A percentile compares a stretch with the other conserved stretches of the same genome.
Evolutionary conservation across 2,329 filamentous ascomycete species (phyloP).

Genomic region (Pyrenochaeta sp.): DNA sequence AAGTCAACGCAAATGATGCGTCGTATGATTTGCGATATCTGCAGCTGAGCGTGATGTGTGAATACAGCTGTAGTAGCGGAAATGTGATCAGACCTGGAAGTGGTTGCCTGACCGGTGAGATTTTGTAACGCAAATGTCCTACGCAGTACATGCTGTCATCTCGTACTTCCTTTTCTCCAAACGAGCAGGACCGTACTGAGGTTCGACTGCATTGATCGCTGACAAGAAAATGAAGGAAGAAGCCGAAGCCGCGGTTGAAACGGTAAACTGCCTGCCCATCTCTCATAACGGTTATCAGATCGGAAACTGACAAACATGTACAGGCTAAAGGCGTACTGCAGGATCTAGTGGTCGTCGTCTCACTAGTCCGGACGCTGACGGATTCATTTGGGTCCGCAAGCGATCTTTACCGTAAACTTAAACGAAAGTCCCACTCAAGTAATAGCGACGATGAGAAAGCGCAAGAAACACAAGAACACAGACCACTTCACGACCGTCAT

Average conservation of each 20-base stretch:
- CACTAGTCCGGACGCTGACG: constrained; percentile 39
- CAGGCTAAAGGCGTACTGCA: constrained; percentile 38
- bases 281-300: neutral
- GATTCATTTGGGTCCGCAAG: constrained; percentile 42
- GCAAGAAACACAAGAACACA: constrained; percentile 1
- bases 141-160: constrained; percentile 2
- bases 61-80: neutral
- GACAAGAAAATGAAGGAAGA: constrained; percentile 23
- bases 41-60: constrained; percentile 13
- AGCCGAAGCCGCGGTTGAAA: constrained; percentile 23
- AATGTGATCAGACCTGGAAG: constrained; percentile 9
- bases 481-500: constrained; percentile 11
- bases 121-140: neutral
- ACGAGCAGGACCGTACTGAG: neutral
- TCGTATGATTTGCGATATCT: neutral
- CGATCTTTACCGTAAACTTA: constrained; percentile 43
- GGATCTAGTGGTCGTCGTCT: constrained; percentile 38
- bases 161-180: neutral
- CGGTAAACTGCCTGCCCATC: constrained; percentile 10
- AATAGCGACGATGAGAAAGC: constrained; percentile 24
- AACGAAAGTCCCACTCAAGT: constrained; percentile 24
- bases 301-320: constrained; percentile 8
- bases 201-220: neutral
- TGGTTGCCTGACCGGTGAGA: constrained; percentile 17
- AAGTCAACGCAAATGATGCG: neutral